Percentiles rank a stretch among this genome's conserved stretches.
phyloP scores from a whole-genome alignment of 2,329 filamentous ascomycete genomes.

The Paracorniculantispora psalliotae region DNA sequence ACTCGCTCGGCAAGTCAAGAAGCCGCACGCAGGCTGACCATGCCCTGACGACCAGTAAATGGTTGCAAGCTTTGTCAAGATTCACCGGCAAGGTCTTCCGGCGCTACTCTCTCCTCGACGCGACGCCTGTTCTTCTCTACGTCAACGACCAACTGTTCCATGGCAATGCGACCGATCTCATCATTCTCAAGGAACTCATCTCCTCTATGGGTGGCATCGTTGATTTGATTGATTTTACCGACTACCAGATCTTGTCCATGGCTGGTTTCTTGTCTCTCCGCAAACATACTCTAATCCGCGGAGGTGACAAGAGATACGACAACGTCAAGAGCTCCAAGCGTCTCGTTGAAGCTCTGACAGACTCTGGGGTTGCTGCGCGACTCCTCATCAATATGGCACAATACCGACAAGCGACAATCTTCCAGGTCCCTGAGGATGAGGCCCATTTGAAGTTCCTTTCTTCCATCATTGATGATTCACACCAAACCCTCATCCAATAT shows the following conservation, averaged over 20 bases:
- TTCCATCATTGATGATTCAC: slow-evolving; percentile 84
- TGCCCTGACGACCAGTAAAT: slow-evolving; percentile 74
- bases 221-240: slow-evolving; percentile 80
- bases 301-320: slow-evolving; percentile 78
- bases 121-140: slow-evolving; percentile 82
- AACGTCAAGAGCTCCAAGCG: slow-evolving; percentile 70
- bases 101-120: slow-evolving; percentile 77
- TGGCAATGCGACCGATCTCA: slow-evolving; percentile 84
- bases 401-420: slow-evolving; percentile 82
- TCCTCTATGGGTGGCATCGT: slow-evolving; percentile 91
- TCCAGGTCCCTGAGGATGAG: slow-evolving; percentile 62
- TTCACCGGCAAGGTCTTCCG: slow-evolving; percentile 90
- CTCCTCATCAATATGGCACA: slow-evolving; percentile 88
- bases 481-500: slow-evolving; percentile 80
- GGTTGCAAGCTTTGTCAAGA: slow-evolving; percentile 84
- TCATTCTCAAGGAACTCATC: slow-evolving; percentile 86
- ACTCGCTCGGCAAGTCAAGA: slow-evolving; percentile 58
- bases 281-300: slow-evolving; percentile 71
- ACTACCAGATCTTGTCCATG: slow-evolving; percentile 81
- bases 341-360: slow-evolving; percentile 72
- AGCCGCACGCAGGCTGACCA: slow-evolving; percentile 59
- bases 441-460: slow-evolving; percentile 86
- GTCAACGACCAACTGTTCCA: slow-evolving; percentile 76
- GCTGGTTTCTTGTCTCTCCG: slow-evolving; percentile 77
- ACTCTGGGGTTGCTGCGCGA: slow-evolving; percentile 72